phyloP scores from a whole-genome alignment of 345 rosid species.

The Noccaea bulbosa region DNA sequence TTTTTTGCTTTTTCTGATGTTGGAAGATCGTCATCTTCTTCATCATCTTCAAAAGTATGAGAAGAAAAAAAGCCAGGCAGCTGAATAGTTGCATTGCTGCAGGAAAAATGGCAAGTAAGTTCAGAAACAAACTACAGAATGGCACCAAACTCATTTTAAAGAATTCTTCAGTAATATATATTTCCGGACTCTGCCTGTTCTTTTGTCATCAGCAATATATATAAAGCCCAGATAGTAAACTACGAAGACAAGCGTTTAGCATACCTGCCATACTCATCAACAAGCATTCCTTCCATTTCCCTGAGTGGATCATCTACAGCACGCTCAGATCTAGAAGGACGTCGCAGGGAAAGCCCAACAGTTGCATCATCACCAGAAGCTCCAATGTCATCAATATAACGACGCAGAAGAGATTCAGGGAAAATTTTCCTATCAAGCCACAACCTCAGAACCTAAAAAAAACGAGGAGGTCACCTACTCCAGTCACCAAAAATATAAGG shows the following conservation, averaged over 20 bases:
- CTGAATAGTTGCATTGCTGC: conserved; percentile 95
- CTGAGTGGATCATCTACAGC: conserved; percentile 95
- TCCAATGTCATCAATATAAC: conserved; percentile 83
- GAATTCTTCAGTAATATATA: conserved; percentile 9
- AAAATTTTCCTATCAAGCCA: conserved; percentile 96
- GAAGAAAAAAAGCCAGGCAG: conserved; percentile 78
- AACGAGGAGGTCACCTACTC: conserved; percentile 34
- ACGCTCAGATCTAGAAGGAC: conserved; percentile 95
- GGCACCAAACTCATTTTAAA: conserved; percentile 7
- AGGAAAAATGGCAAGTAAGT: conserved; percentile 10
- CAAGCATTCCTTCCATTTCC: conserved; percentile 99
- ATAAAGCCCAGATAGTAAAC: neutral
- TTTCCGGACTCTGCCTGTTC: conserved; percentile 28
- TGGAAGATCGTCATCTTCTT: conserved; percentile 65
- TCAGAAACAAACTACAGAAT: conserved; percentile 19
- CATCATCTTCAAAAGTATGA: conserved; percentile 73
- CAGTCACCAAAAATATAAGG: conserved; percentile 14
- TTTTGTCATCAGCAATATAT: conserved; percentile 21
- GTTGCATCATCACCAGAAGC: conserved; percentile 74
- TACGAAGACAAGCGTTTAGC: conserved; percentile 24
- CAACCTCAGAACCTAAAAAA: conserved; percentile 73
- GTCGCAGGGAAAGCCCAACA: conserved; percentile 63
- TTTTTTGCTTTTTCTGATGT: conserved; percentile 44
- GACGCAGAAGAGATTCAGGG: conserved; percentile 76
- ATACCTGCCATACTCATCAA: conserved; percentile 99